Evolutionary conservation across 352 stramenopile genomes (phyloP).

Genomic region (Peronospora farinosa): DNA sequence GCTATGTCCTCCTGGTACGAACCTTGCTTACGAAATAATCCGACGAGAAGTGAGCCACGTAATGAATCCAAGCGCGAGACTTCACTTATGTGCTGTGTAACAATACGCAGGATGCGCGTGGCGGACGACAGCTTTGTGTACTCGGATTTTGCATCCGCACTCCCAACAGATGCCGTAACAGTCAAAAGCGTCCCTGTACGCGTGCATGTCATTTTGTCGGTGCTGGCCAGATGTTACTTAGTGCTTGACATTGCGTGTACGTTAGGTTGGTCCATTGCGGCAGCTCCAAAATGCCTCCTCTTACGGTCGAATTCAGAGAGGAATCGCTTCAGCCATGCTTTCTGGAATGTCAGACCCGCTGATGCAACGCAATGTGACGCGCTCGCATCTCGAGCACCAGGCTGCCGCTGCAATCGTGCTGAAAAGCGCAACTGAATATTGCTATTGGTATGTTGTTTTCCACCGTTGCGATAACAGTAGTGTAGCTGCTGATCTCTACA

Average conservation of each 20-base stretch:
- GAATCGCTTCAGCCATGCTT: conserved; percentile 64
- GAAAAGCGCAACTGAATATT: conserved; percentile 71
- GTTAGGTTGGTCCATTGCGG: conserved; percentile 63
- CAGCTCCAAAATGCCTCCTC: conserved; percentile 77
- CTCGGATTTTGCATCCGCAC: conserved; percentile 72
- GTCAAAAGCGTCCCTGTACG: conserved; percentile 62
- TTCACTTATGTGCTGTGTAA: conserved; percentile 4
- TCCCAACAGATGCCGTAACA: conserved; percentile 64
- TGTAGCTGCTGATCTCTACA: neutral
- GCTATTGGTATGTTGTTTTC: conserved; percentile 55
- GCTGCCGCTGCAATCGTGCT: conserved; percentile 53
- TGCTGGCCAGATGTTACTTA: neutral
- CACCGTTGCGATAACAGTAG: neutral
- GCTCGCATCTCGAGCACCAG: conserved; percentile 81
- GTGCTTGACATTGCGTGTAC: conserved; percentile 1
- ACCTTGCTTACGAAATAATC: neutral
- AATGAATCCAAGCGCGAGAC: neutral
- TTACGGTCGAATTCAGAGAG: conserved; percentile 61
- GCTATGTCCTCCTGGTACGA: conserved; percentile 67
- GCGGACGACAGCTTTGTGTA: conserved; percentile 81
- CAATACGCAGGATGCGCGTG: conserved; percentile 66
- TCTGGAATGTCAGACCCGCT: conserved; percentile 62
- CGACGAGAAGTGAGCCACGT: neutral
- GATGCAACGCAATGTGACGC: conserved; percentile 75
- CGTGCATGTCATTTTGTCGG: conserved; percentile 2